phyloP scores from a whole-genome alignment of 2,329 filamentous ascomycete species.

The Pseudohalonectria lignicola region DNA sequence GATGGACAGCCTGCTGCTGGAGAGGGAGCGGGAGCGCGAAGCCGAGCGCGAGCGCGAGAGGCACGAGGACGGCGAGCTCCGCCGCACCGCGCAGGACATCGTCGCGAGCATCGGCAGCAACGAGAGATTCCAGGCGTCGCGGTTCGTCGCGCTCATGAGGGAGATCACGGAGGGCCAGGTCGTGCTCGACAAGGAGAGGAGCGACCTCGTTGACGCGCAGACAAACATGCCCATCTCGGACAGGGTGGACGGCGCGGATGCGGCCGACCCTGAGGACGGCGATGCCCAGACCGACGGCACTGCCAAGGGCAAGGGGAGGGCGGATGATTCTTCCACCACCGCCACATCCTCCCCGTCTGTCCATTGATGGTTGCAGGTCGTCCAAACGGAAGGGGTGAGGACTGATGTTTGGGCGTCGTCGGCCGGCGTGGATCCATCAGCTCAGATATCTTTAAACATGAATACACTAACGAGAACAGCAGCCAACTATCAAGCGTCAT shows the following conservation, averaged over 20 bases:
- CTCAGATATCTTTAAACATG: too few species aligned
- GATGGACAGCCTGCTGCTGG: conserved; percentile 18
- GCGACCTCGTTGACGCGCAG: conserved; percentile 14
- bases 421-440: too few species aligned
- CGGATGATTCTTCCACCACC: background rate
- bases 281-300: background rate
- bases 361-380: conserved; percentile 1
- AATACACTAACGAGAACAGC: too few species aligned
- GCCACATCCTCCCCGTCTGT: background rate
- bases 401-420: conserved; percentile 1
- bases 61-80: conserved; percentile 34
- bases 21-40: conserved; percentile 17
- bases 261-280: background rate
- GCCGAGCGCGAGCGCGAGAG: conserved; percentile 12
- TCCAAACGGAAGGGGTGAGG: conserved; percentile 4
- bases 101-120: conserved; percentile 59
- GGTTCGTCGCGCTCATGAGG: conserved; percentile 68
- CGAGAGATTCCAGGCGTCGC: conserved; percentile 68
- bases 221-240: conserved; percentile 13
- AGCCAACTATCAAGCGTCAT: too few species aligned
- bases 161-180: conserved; percentile 63
- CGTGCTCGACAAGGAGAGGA: conserved; percentile 48
- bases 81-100: conserved; percentile 59
- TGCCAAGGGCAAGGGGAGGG: background rate
- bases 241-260: background rate